Conservation (phyloP, 805 yeast species). For the Candida piceae region DNA sequence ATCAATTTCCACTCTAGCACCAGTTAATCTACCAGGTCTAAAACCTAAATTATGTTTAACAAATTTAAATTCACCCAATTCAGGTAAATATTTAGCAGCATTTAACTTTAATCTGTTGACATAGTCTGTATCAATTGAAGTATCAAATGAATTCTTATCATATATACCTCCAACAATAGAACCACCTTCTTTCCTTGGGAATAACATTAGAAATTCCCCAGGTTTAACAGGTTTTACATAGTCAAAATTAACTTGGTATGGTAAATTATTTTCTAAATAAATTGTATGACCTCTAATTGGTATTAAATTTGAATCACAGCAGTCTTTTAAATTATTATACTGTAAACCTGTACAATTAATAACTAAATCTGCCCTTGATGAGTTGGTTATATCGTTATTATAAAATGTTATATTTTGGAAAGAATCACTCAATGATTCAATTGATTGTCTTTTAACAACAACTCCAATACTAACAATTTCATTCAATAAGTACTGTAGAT, state of each 20-base stretch:
- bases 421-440: conserved; percentile 43
- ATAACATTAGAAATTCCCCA: conserved; percentile 49
- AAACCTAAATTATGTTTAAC: conserved; percentile 57
- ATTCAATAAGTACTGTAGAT: conserved; percentile 47
- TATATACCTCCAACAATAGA: conserved; percentile 54
- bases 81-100: conserved; percentile 48
- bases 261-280: conserved; percentile 41
- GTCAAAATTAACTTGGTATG: conserved; percentile 33
- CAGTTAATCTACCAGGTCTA: conserved; percentile 60
- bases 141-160: conserved; percentile 20
- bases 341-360: conserved; percentile 55
- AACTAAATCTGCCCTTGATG: conserved; percentile 33
- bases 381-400: conserved; percentile 14
- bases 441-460: conserved; percentile 34
- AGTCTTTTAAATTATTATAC: conserved; percentile 42
- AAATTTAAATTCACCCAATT: conserved; percentile 44
- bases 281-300: conserved; percentile 61
- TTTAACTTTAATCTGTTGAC: conserved; percentile 39
- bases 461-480: conserved; percentile 44
- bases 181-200: conserved; percentile 69
- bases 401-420: conserved; percentile 20
- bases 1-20: conserved; percentile 41
- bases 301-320: conserved; percentile 39
- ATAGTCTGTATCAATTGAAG: conserved; percentile 41
- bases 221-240: conserved; percentile 26